These are phyloP conservation scores for Curvularia sp. DNA, from an alignment of 2,329 filamentous ascomycete species.

Conservation along the genomic window DNA sequence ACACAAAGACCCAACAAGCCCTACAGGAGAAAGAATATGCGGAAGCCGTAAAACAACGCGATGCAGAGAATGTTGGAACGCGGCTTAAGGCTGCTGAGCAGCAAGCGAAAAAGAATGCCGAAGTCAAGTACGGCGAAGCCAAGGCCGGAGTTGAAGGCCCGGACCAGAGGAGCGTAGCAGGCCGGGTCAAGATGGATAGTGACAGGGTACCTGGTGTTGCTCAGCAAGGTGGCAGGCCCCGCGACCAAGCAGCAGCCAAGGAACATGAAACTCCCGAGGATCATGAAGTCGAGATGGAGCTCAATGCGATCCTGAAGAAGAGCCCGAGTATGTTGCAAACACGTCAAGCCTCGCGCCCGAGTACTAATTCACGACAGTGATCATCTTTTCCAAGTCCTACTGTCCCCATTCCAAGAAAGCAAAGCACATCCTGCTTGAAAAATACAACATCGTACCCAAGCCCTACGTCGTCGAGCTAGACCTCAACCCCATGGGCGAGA, in stretches of 20 bases:
- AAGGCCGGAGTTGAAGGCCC: constrained; percentile 45
- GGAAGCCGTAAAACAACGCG: constrained; percentile 54
- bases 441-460: constrained; percentile 80
- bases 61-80: constrained; percentile 63
- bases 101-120: constrained; percentile 71
- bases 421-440: constrained; percentile 82
- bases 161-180: constrained; percentile 60
- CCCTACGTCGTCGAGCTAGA: constrained; percentile 94
- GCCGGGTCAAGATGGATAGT: constrained; percentile 59
- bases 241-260: constrained; percentile 51
- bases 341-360: neutral
- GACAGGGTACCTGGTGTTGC: constrained; percentile 53
- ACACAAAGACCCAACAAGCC: constrained; percentile 64
- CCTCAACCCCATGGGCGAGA: constrained; percentile 73
- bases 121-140: constrained; percentile 67
- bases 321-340: constrained; percentile 70
- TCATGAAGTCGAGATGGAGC: constrained; percentile 70
- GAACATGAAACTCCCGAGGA: constrained; percentile 64
- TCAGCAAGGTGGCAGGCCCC: constrained; percentile 53
- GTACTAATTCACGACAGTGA: constrained; percentile 64
- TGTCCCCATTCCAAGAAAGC: constrained; percentile 87
- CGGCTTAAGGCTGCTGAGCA: constrained; percentile 73
- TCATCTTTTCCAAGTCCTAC: constrained; percentile 95
- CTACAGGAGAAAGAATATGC: constrained; percentile 50
- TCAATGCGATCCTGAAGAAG: constrained; percentile 82